Evolutionary conservation across 495 filamentous ascomycete species (phyloP).

Genomic region (Annulohypoxylon nitens): DNA sequence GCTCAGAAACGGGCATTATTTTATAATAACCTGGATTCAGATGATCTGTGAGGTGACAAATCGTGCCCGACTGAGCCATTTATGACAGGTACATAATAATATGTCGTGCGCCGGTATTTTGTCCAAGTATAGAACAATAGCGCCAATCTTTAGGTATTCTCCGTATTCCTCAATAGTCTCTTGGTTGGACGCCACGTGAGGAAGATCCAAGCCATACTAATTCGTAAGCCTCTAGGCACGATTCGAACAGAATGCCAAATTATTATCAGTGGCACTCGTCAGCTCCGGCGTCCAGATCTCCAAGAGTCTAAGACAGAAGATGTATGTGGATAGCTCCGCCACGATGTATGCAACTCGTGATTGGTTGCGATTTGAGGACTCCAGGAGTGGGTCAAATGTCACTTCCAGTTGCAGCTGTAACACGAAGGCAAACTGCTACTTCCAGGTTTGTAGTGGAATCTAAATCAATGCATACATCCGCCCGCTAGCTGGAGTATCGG

Average conservation of each 20-base stretch:
- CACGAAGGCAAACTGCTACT: constrained; percentile 23
- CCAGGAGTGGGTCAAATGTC: constrained; percentile 27
- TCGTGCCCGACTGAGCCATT: constrained; percentile 5
- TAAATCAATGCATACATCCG: background rate
- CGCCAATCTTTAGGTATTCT: background rate
- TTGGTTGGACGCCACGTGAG: constrained; percentile 10
- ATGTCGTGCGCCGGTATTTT: background rate
- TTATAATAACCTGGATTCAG: background rate
- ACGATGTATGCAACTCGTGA: constrained; percentile 12
- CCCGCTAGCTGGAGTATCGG: constrained; percentile 15
- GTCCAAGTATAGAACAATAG: constrained; percentile 2
- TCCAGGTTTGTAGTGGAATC: constrained; percentile 13
- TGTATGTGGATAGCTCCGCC: constrained; percentile 30
- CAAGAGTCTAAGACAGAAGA: constrained; percentile 26
- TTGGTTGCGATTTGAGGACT: constrained; percentile 25
- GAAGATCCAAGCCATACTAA: constrained; percentile 5
- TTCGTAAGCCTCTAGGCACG: constrained; percentile 29
- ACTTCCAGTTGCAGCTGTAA: constrained; percentile 11
- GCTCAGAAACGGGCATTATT: background rate
- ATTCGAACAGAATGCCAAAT: background rate
- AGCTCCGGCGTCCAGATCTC: constrained; percentile 1
- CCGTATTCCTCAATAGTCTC: background rate
- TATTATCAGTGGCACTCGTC: background rate
- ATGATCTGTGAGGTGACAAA: background rate
- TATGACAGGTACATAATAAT: background rate